Base-by-base conservation (phyloP, 169 alveolate species). In the Plasmodium malariae region DNA sequence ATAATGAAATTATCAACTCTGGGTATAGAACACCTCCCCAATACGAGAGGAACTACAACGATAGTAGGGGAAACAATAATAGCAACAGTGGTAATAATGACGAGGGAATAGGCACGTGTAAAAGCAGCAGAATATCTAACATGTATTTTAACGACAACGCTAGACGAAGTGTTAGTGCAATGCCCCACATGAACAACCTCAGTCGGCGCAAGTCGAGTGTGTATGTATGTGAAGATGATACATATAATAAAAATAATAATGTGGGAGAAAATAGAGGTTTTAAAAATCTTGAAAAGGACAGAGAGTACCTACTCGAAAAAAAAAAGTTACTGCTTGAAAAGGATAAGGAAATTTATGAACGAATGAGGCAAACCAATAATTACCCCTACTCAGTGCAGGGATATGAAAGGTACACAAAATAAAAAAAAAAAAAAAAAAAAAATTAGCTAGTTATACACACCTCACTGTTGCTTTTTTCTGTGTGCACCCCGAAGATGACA, bases 81-180 rank as follows among this genome's bases (percentile, higher is more conserved):
- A 19, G 4, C 11, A 37, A 17, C 2, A 63, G 32, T 21, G 24
- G 40, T 24, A 32, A 63, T 32, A 63, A 73, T 62, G 30, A 62
- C 0, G 30, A 40, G 19, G 76, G 40, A 11, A 49, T 43, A 17
- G 51, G 34, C 24, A 69, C 74, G 17, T 83, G 91, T 63, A 83
- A 54, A 28, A 83, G 91, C 37, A 83, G 68, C 55, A 34, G 91
- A 71, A 60, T 83, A 37, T 83, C 91, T 1, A 83, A 83, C 49
- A 21, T 83, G 2, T 83, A 83, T 40, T 83, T 83, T 59, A 83
- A 83, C 36, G 91, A 83, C 32, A 83, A 51, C 40, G 83, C 91
- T 28, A 65, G 91, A 32, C n/a, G 91, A 60, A 83, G 91, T 59
- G 85, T 65, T 21, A 83, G 91, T 68, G 91, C 85, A 21, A 36